Evolutionary conservation across 2,329 filamentous ascomycete species (phyloP).

Genomic region (Claviceps capensis): DNA sequence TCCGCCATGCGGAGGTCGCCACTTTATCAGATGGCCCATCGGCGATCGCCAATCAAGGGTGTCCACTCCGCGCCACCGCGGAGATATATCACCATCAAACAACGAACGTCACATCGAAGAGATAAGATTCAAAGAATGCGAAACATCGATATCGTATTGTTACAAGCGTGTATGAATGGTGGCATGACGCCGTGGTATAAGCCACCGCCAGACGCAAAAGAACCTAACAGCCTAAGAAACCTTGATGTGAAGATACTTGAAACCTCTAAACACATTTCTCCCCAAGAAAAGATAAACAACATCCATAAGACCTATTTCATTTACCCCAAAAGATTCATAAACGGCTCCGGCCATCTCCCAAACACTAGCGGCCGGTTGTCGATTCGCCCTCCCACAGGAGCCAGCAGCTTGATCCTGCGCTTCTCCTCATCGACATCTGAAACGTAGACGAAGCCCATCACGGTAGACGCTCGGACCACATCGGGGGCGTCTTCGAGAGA

Average conservation of each 20-base stretch:
- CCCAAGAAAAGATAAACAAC: not conserved
- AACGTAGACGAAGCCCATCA: slow-evolving; percentile 89
- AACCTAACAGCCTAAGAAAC: not conserved
- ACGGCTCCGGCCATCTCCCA: slow-evolving; percentile 77
- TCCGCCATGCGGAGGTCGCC: too few relatives aligned
- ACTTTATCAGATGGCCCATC: too few relatives aligned
- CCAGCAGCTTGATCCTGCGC: slow-evolving; percentile 65
- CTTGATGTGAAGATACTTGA: too few relatives aligned
- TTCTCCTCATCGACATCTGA: slow-evolving; percentile 80
- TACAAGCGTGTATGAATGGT: too few relatives aligned
- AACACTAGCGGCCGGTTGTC: slow-evolving; percentile 69
- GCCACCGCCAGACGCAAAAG: not conserved
- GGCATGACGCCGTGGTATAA: not conserved
- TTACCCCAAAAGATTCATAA: slow-evolving; percentile 57
- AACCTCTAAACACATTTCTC: too few relatives aligned
- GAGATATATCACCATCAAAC: too few relatives aligned
- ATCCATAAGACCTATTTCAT: not conserved
- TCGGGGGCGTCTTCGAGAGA: slow-evolving; percentile 54
- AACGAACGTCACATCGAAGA: too few relatives aligned
- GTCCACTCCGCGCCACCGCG: too few relatives aligned
- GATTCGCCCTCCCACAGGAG: slow-evolving; percentile 70
- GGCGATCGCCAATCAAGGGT: too few relatives aligned
- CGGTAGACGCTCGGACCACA: slow-evolving; percentile 62
- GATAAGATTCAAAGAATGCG: too few relatives aligned
- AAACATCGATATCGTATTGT: too few relatives aligned